A percentile compares a stretch with the other conserved stretches of the same genome.
Conservation (phyloP, 768 basidiomycete species). For the Strobilomyces echinocephalus region DNA sequence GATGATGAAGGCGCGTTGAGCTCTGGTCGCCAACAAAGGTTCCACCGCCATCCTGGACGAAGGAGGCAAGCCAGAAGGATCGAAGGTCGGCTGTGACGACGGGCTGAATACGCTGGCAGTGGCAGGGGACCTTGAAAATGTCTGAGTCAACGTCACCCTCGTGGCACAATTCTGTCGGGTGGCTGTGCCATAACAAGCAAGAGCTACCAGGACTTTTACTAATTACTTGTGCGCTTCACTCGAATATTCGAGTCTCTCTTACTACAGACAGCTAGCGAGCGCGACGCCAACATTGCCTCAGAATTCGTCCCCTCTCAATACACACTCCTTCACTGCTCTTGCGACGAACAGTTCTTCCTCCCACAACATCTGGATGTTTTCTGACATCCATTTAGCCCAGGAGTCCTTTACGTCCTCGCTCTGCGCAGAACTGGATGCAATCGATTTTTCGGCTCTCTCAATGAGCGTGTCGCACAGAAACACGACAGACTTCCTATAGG, state of each 20-base stretch:
- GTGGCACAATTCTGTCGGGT: neutral
- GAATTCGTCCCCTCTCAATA: slow-evolving; percentile 46
- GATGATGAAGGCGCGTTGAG: slow-evolving; percentile 66
- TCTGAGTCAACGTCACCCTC: neutral
- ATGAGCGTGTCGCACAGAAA: slow-evolving; percentile 38
- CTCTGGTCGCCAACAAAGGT: slow-evolving; percentile 64
- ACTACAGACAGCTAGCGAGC: too few relatives aligned
- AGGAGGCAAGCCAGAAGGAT: slow-evolving; percentile 11
- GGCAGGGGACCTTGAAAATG: neutral
- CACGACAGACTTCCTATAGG: slow-evolving; percentile 41
- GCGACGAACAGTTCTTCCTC: slow-evolving; percentile 55
- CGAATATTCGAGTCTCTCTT: too few relatives aligned
- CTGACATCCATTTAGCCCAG: slow-evolving; percentile 35
- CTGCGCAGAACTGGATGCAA: slow-evolving; percentile 1
- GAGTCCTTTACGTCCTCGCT: neutral
- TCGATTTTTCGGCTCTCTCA: slow-evolving; percentile 27
- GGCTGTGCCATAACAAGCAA: slow-evolving; percentile 16
- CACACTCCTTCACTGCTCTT: slow-evolving; percentile 40
- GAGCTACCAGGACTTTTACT: too few relatives aligned
- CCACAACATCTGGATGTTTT: slow-evolving; percentile 52
- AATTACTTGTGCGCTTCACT: too few relatives aligned
- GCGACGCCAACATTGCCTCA: slow-evolving; percentile 17
- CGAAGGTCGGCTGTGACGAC: slow-evolving; percentile 12
- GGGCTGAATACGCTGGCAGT: neutral
- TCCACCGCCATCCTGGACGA: slow-evolving; percentile 57